A percentile compares a stretch with the other conserved stretches of the same genome.
These are phyloP conservation scores for Dunaliella primolecta DNA, from an alignment of 139 green algal genomes.

Conservation along the genomic window DNA sequence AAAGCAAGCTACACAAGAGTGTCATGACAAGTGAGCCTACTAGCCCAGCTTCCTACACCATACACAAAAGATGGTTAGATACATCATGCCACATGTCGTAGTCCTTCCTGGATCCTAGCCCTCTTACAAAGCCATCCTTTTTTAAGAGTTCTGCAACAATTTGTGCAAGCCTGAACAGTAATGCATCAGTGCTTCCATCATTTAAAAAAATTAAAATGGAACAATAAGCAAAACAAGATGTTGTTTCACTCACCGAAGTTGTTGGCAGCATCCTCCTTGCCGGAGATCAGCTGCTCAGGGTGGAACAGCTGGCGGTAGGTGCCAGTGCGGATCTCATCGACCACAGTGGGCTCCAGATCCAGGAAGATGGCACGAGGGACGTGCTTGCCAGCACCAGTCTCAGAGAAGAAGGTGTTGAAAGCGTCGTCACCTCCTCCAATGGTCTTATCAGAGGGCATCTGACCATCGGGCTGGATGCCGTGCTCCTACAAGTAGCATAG, in stretches of 20 bases:
- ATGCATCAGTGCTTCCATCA: no score
- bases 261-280: conserved; percentile 83
- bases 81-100: no score
- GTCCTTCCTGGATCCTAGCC: no score
- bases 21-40: no score
- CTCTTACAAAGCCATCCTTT: no score
- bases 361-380: conserved; percentile 88
- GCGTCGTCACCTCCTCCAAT: conserved; percentile 84
- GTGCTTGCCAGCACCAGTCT: conserved; percentile 94
- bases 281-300: conserved; percentile 95
- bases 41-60: no score
- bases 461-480: conserved; percentile 95
- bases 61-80: no score
- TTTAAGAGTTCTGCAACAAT: no score
- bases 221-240: no score
- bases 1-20: no score
- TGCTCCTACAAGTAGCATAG: conserved; percentile 67
- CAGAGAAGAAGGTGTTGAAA: conserved; percentile 97
- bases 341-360: conserved; percentile 94
- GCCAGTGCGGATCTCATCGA: conserved; percentile 94
- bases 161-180: no score
- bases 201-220: no score
- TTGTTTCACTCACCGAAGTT: conserved; percentile 45
- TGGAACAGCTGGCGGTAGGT: conserved; percentile 98
- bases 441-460: conserved; percentile 95